A percentile compares a stretch with the other conserved stretches of the same genome.
Evolutionary conservation across 352 stramenopile species (phyloP).

Genomic region (Pythium rishiriense): DNA sequence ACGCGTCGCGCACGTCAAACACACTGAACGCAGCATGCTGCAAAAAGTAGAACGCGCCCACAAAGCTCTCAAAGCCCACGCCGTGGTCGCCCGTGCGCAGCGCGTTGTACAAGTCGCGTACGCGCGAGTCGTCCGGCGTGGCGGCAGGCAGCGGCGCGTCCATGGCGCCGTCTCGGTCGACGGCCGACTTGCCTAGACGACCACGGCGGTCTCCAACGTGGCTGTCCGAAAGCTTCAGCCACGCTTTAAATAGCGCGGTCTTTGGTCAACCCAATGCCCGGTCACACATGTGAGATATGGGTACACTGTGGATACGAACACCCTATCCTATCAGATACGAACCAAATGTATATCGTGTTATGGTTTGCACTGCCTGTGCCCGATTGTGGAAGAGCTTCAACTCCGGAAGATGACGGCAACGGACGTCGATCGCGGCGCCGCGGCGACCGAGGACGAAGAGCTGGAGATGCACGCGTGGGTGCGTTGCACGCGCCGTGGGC

Average conservation of each 20-base stretch:
- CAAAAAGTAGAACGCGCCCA: constrained; percentile 57
- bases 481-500: background rate
- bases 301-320: background rate
- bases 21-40: constrained; percentile 64
- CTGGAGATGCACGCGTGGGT: constrained; percentile 27
- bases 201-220: too few relatives aligned
- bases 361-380: too few relatives aligned
- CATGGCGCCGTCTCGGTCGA: background rate
- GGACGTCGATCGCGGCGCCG: background rate
- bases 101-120: constrained; percentile 51
- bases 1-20: constrained; percentile 66
- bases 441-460: constrained; percentile 17
- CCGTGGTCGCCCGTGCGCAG: constrained; percentile 52
- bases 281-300: background rate
- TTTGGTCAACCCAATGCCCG: too few relatives aligned
- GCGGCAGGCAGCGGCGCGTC: background rate
- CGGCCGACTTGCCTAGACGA: too few relatives aligned
- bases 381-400: background rate
- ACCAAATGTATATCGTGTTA: too few relatives aligned
- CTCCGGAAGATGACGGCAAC: constrained; percentile 1
- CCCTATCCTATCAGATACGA: constrained; percentile 13
- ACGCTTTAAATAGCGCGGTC: too few relatives aligned
- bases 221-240: background rate
- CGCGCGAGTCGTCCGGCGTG: constrained; percentile 34
- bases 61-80: constrained; percentile 51